Percentiles rank a stretch among this genome's conserved stretches.
Conservation (phyloP, 345 rosid genomes). For the Ceriops zippeliana region DNA sequence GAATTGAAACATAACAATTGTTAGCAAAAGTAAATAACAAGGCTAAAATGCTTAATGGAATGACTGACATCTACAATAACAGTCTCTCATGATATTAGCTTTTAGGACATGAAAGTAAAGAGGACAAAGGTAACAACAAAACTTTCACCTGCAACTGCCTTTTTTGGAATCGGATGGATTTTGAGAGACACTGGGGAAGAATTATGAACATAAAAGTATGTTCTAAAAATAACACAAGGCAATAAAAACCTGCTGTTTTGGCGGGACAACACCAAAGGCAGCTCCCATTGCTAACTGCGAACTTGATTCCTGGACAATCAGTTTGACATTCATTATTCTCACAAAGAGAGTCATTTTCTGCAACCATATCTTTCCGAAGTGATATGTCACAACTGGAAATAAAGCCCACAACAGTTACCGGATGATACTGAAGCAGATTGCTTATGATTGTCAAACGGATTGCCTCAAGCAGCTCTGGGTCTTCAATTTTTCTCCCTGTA, state of each 20-base stretch:
- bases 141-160: too few relatives aligned
- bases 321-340: slow-evolving; percentile 20
- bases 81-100: background rate
- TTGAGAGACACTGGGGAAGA: background rate
- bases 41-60: slow-evolving; percentile 12
- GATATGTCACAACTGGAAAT: slow-evolving; percentile 7
- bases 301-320: slow-evolving; percentile 79
- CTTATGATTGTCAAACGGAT: slow-evolving; percentile 92
- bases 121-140: too few relatives aligned
- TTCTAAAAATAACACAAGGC: background rate
- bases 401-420: slow-evolving; percentile 45
- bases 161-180: too few relatives aligned
- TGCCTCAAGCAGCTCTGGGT: slow-evolving; percentile 91
- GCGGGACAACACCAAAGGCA: slow-evolving; percentile 87
- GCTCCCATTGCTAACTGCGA: slow-evolving; percentile 93
- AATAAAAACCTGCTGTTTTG: slow-evolving; percentile 49
- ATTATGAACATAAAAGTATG: slow-evolving; percentile 1
- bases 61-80: background rate
- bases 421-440: slow-evolving; percentile 88
- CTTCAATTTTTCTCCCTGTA: slow-evolving; percentile 93
- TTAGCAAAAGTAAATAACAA: slow-evolving; percentile 11
- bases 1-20: slow-evolving; percentile 12
- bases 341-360: slow-evolving; percentile 5
- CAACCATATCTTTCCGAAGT: background rate
- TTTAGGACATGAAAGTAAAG: background rate